Evolutionary conservation across 495 filamentous ascomycete genomes (phyloP).

Genomic region (Talaromyces borbonicus): DNA sequence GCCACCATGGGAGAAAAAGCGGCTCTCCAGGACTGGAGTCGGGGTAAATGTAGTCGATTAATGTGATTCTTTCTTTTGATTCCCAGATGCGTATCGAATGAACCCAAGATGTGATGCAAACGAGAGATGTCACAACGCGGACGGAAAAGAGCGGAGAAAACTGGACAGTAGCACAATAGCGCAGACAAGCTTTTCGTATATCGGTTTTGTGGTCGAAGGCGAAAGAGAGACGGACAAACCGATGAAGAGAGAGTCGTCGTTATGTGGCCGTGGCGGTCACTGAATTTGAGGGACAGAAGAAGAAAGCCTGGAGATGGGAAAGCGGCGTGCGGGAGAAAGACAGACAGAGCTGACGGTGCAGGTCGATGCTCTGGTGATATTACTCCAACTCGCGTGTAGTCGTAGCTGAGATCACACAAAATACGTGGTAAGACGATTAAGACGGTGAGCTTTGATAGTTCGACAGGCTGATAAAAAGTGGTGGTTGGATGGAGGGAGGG

Average conservation of each 20-base stretch:
- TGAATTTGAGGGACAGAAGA: not conserved
- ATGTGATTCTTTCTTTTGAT: no score
- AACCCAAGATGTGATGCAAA: no score
- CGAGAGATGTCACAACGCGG: no score
- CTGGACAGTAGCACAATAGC: no score
- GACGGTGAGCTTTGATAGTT: slow-evolving; percentile 11
- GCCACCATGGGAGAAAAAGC: slow-evolving; percentile 37
- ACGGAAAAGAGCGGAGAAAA: no score
- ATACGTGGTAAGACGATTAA: slow-evolving; percentile 4
- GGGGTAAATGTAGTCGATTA: no score
- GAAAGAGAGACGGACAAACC: not conserved
- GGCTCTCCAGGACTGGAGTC: slow-evolving; percentile 22
- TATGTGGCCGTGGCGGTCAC: not conserved
- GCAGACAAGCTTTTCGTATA: no score
- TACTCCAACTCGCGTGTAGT: not conserved
- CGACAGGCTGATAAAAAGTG: slow-evolving; percentile 13
- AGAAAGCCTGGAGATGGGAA: slow-evolving; percentile 1
- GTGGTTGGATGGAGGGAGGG: slow-evolving; percentile 11
- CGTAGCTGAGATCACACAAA: no score
- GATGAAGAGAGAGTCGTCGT: not conserved
- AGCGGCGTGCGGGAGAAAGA: slow-evolving; percentile 3
- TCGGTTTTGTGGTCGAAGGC: not conserved
- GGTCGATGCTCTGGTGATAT: slow-evolving; percentile 7
- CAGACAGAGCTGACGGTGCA: slow-evolving; percentile 10
- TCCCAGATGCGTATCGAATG: no score